Evolutionary conservation across 345 rosid genomes (phyloP).

Genomic region (Aethionema arabicum): DNA sequence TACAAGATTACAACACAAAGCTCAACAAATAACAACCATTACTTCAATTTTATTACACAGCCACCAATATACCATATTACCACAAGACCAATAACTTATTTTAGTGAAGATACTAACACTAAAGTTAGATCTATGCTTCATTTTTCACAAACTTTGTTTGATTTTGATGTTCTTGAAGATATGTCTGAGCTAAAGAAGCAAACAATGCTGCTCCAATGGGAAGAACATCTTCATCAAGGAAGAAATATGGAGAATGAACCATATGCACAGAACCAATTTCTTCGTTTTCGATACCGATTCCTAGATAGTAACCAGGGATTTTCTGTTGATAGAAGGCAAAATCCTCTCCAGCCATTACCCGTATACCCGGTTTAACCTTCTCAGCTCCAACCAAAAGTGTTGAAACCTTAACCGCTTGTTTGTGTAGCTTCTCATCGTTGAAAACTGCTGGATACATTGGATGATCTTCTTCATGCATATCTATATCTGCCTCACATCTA

Average conservation of each 20-base stretch:
- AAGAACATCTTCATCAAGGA: conserved; percentile 74
- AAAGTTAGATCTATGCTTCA: conserved; percentile 1
- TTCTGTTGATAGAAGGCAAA: conserved; percentile 74
- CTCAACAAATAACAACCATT: too few species aligned
- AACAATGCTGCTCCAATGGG: conserved; percentile 75
- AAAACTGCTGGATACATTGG: conserved; percentile 64
- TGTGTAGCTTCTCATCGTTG: conserved; percentile 59
- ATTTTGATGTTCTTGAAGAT: conserved; percentile 51
- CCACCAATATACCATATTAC: too few species aligned
- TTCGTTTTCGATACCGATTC: conserved; percentile 69
- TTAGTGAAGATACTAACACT: conserved; percentile 12
- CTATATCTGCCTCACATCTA: conserved; percentile 57
- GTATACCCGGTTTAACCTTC: conserved; percentile 44
- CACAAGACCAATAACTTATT: neutral
- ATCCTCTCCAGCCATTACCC: conserved; percentile 80
- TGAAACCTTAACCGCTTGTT: conserved; percentile 50
- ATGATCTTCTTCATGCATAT: conserved; percentile 44
- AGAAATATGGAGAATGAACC: conserved; percentile 72
- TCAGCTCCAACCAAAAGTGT: conserved; percentile 57
- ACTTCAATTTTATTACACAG: too few species aligned
- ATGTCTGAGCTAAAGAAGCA: conserved; percentile 66
- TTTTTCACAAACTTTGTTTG: conserved; percentile 21
- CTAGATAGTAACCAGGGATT: conserved; percentile 69
- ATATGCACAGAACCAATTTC: conserved; percentile 62
- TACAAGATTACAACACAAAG: too few species aligned